Evolutionary conservation across 495 filamentous ascomycete species (phyloP).

Genomic region (Letharia columbiana): DNA sequence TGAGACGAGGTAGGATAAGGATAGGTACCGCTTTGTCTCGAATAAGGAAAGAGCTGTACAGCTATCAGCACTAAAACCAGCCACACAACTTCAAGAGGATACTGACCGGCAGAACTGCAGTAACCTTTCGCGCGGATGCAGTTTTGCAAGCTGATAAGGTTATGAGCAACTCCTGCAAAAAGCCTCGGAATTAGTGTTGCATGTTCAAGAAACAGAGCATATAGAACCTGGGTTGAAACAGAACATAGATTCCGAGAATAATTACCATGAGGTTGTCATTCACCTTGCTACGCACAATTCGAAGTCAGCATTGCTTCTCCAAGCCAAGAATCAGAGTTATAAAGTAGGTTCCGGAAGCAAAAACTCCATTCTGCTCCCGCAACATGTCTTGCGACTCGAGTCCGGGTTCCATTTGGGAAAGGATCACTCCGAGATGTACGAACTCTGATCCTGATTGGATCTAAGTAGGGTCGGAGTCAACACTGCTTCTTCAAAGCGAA

Average conservation of each 20-base stretch:
- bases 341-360: not conserved
- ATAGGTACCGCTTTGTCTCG: constrained; percentile 60
- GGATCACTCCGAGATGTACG: not conserved
- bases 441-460: not conserved
- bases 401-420: not conserved
- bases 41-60: constrained; percentile 77
- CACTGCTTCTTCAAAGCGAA: constrained; percentile 47
- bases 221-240: not conserved
- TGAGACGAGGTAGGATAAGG: not conserved
- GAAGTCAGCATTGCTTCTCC: not conserved
- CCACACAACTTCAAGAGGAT: not conserved
- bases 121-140: constrained; percentile 79
- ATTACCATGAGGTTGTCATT: constrained; percentile 77
- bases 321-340: not conserved
- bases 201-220: not conserved
- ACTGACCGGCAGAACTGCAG: constrained; percentile 69
- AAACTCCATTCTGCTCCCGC: constrained; percentile 23
- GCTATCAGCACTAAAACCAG: not conserved
- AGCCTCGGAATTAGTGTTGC: not conserved
- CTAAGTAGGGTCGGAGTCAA: not conserved
- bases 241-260: not conserved
- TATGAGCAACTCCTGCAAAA: constrained; percentile 67
- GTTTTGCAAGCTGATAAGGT: constrained; percentile 96
- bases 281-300: constrained; percentile 44
- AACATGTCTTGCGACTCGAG: constrained; percentile 22